Base-by-base conservation (phyloP, 352 stramenopile genomes). In the Globisporangium cederbergense region DNA sequence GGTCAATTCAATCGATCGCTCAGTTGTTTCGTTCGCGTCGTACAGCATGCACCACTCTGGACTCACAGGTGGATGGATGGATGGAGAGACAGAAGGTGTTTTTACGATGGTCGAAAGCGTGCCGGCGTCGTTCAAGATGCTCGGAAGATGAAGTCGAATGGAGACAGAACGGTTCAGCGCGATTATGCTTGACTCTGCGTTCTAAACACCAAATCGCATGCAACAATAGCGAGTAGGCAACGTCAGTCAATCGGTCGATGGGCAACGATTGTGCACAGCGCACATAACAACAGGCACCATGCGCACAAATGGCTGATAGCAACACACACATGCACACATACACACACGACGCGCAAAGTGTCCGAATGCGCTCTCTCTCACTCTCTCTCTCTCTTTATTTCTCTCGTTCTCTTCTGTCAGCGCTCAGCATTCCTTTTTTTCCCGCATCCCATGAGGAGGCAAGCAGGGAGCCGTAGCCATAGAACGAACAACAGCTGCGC, bases 391-490 rank as follows among this genome's bases (percentile, higher is more conserved):
- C 18, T 10, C 1, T 8, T 46, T 43, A 28, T 45, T 18, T n/a
- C 5, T 25, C 18, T 11, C 32, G 0, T 36, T 36, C 32, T 36
- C 4, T 36, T 36, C 32, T 36, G 25, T 3, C 36, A 13, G 36
- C 36, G 11, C 36, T 42, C 32, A 55, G 18, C 61, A 66, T 66
- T 66, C 61, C 61, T 60, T 66, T 66, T 66, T 63, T 62, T 54
- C 32, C 52, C 38, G 40, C 40, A 40, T 32, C 11, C 4, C 14
- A 52, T 7, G 32, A 1, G 22, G 20, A 38, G 30, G n/a, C 11
- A 34, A 47, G 18, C 38, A 42, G 36, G 36, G 13, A 38, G 46
- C 36, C 18, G 7, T 36, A 5, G 32, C 50, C 59, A 52, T 43
- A 58, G 59, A 65, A 58, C 38, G 59, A 65, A 52, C 57, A 64